Evolutionary conservation across 768 basidiomycete species (phyloP), one percentile per base, ranked within the genome.

Genomic region (Agaricus subrufescens): DNA sequence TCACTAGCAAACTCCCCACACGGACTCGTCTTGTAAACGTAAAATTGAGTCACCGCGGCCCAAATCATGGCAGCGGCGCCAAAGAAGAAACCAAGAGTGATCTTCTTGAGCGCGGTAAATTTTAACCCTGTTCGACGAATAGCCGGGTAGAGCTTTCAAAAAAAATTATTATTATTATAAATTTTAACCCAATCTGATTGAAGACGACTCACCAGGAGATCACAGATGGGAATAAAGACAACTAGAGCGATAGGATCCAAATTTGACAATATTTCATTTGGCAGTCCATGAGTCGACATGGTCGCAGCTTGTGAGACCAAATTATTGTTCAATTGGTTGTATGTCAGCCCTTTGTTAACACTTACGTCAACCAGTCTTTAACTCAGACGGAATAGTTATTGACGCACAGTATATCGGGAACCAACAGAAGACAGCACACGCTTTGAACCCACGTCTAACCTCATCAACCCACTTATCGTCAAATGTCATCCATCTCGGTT

Each of bases 401-500:
- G 11, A 29, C 55, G 68, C 56, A 87, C 88, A 88, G 67, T 84
- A 90, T 31, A 90, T 71, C 0, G 87, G 89, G 72, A 66, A 88
- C 85, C 87, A 71, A 27, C 57, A 59, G 75, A 88, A 73, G 67
- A 80, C 78, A 64, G 69, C 68, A 67, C 88, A 90, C 25, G 89
- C 89, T 63, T 86, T 87, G 66, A 90, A 65, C 1, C 87, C 88
- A 52, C 89, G 79, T 52, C 74, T 73, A 42, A 91, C 80, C 62
- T 91, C 89, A 50, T 89, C 87, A 11, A 91, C 87, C 86, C 87
- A 91, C 50, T 75, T 65, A 62, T 91, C 89, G 61, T 91, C 87
- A 57, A 83, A 91, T 5, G 69, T 83, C 86, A 91, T 89, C 88
- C 87, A 91, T 4, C 34, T 27, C 0, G 87, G 88, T 39, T 69